Evolutionary conservation across 345 rosid genomes (phyloP).

Genomic region (Boechera retrofracta): DNA sequence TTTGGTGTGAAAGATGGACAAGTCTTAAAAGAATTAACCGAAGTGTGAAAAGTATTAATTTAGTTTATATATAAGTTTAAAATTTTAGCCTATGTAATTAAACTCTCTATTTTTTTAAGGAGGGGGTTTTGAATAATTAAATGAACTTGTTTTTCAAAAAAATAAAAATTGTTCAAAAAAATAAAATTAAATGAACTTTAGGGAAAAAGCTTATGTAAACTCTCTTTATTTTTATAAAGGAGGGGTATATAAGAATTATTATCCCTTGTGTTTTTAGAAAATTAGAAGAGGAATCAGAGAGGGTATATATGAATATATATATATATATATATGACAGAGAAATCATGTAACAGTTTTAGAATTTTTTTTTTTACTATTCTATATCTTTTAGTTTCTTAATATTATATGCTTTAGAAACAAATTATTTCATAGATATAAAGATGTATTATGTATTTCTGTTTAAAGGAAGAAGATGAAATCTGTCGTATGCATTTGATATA

Average conservation of each 20-base stretch:
- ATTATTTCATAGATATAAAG: not conserved
- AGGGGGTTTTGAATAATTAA: slow-evolving; percentile 8
- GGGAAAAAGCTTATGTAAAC: not conserved
- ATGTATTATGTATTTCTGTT: not conserved
- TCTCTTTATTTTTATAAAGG: too few species aligned
- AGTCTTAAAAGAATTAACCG: slow-evolving; percentile 47
- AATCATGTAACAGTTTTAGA: too few species aligned
- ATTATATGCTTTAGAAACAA: too few species aligned
- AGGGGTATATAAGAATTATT: not conserved
- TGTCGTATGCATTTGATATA: not conserved
- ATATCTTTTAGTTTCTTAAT: too few species aligned
- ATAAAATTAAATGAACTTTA: not conserved
- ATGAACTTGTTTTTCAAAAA: not conserved
- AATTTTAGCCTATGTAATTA: slow-evolving; percentile 26
- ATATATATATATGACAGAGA: too few species aligned
- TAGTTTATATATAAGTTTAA: not conserved
- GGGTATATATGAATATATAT: too few species aligned
- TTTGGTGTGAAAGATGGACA: slow-evolving; percentile 53
- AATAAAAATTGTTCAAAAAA: too few species aligned
- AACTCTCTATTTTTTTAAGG: slow-evolving; percentile 26
- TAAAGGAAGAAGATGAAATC: not conserved
- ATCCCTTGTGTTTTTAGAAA: not conserved
- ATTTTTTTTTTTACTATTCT: too few species aligned
- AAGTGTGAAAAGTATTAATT: slow-evolving; percentile 50
- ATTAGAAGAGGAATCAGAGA: not conserved